Evolutionary conservation across 2,329 filamentous ascomycete species (phyloP), one percentile per base, ranked within the genome.

Genomic region (Dothistroma pini): DNA sequence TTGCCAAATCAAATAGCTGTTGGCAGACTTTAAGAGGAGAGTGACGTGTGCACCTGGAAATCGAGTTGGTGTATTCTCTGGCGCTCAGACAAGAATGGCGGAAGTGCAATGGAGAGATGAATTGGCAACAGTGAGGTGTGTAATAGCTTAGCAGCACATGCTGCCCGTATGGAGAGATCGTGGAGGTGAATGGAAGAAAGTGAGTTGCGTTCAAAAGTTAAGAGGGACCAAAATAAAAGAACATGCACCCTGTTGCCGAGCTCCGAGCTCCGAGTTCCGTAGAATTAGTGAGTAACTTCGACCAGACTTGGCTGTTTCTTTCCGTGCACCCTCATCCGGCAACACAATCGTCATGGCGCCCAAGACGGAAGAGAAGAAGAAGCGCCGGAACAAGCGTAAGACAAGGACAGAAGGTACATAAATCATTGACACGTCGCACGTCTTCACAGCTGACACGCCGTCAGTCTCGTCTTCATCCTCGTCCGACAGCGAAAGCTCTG

Each of bases 301-400:
- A 34, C 12, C 38, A 10, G 48, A 9, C 14, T 32, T 16, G 14
- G 32, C 8, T 8, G 16, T n/a, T 19, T 19, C n/a, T n/a, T 44
- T 44, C 3, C 34, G 9, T 7, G 22, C 29, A 53, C 34, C 32
- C 21, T 2, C 25, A 50, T 19, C 2, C 31, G 1, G 25, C 25
- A 6, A 3, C 25, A 52, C 14, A 4, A 38, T 44, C 4, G 59
- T 49, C 11, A 69, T 68, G 66, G 60, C 68, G 29, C 63, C 64
- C 4, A 63, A 65, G 19, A 63, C 64, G 44, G 64, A 64, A 41
- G 63, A 66, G 54, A 69, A 68, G 56, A 66, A 66, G 58, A 68
- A 67, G 57, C 63, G 69, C 16, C 59, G 61, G n/a, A 66, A 64
- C 32, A 70, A 69, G 56, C 65, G 69, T 14, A 70, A 69, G 53